phyloP scores from a whole-genome alignment of 2,329 filamentous ascomycete genomes.

The Pestalotiopsis sp. region DNA sequence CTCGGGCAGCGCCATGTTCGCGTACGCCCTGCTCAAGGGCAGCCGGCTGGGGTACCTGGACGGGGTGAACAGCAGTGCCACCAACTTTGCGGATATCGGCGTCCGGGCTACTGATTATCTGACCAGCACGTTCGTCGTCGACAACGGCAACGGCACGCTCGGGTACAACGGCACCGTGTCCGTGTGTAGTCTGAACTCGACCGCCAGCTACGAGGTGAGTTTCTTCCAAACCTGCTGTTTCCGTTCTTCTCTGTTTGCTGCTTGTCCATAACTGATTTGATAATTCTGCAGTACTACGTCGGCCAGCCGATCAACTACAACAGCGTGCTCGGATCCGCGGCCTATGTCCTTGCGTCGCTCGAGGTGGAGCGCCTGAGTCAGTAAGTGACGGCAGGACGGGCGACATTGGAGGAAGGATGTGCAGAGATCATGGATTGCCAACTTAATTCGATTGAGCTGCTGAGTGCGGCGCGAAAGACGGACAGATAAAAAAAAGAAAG shows the following conservation, averaged over 20 bases:
- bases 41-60: conserved; percentile 34
- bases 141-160: conserved; percentile 25
- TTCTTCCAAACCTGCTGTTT: background rate
- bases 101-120: conserved; percentile 24
- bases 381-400: background rate
- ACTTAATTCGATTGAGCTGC: too few relatives aligned
- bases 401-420: background rate
- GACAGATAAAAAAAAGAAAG: too few relatives aligned
- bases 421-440: too few relatives aligned
- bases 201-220: conserved; percentile 36
- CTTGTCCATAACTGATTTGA: conserved; percentile 16
- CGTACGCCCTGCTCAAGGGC: conserved; percentile 38
- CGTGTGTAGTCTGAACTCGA: conserved; percentile 44
- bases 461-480: too few relatives aligned
- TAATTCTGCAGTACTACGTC: conserved; percentile 35
- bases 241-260: background rate
- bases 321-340: conserved; percentile 37
- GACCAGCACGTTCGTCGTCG: conserved; percentile 26
- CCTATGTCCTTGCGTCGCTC: conserved; percentile 38
- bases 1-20: conserved; percentile 31
- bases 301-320: conserved; percentile 36
- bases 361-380: conserved; percentile 32
- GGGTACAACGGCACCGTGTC: conserved; percentile 39
- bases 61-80: conserved; percentile 1
- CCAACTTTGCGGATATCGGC: conserved; percentile 15